phyloP scores from a whole-genome alignment of 2,329 filamentous ascomycete genomes.

The Drechslerella coelobrocha region DNA sequence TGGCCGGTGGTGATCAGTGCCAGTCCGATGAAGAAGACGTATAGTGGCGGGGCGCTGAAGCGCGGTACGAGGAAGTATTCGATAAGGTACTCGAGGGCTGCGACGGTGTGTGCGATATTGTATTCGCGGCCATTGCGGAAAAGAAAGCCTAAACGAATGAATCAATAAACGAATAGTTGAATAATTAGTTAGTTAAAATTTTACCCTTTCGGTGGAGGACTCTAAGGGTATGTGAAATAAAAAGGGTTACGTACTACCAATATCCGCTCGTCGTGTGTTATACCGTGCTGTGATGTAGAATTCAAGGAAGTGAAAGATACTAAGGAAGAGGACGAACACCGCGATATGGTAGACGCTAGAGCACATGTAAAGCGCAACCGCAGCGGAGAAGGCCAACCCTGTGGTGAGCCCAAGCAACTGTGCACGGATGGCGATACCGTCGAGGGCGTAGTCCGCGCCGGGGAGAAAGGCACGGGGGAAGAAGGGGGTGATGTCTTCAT shows the following conservation, averaged over 20 bases:
- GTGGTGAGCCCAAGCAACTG: constrained; percentile 61
- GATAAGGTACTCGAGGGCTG: constrained; percentile 74
- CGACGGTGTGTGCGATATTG: constrained; percentile 78
- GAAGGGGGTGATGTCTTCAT: constrained; percentile 46
- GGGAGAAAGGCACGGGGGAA: constrained; percentile 57
- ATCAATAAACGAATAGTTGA: neutral
- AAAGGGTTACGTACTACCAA: constrained; percentile 62
- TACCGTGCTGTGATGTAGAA: constrained; percentile 87
- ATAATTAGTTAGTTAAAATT: too few species aligned
- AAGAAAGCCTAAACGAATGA: constrained; percentile 69
- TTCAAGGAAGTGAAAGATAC: constrained; percentile 92
- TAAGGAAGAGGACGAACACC: constrained; percentile 72
- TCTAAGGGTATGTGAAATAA: constrained; percentile 1
- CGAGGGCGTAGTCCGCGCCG: constrained; percentile 65
- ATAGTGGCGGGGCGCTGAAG: constrained; percentile 52
- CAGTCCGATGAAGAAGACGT: constrained; percentile 63
- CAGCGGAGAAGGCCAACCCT: constrained; percentile 29
- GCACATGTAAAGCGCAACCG: constrained; percentile 11
- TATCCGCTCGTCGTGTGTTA: constrained; percentile 75
- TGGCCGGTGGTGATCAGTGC: constrained; percentile 74
- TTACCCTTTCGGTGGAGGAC: constrained; percentile 4
- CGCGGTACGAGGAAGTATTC: constrained; percentile 66
- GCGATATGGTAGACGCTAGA: constrained; percentile 20
- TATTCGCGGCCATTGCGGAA: constrained; percentile 83
- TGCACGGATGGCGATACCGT: constrained; percentile 67